Evolutionary conservation across 345 rosid genomes (phyloP).

Genomic region (Camelina neglecta): DNA sequence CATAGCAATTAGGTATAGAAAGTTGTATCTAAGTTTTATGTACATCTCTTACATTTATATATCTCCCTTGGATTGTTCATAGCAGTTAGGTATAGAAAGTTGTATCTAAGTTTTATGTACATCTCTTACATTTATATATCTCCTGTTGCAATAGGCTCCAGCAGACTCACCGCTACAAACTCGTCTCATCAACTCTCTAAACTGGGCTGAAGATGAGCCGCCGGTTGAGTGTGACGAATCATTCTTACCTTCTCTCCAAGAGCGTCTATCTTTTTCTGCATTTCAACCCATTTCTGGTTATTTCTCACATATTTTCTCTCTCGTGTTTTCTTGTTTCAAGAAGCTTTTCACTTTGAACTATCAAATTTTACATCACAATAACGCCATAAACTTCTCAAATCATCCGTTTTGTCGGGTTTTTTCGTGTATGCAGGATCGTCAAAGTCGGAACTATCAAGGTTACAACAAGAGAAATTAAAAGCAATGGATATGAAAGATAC

Average conservation of each 20-base stretch:
- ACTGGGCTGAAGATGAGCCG: constrained; percentile 66
- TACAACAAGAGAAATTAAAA: constrained; percentile 61
- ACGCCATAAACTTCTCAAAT: not conserved
- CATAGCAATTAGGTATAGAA: no score
- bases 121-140: constrained; percentile 1
- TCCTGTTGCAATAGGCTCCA: constrained; percentile 54
- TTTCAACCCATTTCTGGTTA: constrained; percentile 72
- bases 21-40: no score
- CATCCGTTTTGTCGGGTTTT: not conserved
- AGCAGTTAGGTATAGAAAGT: no score
- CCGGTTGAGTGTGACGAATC: constrained; percentile 56
- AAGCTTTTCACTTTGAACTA: not conserved
- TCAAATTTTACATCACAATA: not conserved
- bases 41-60: not conserved
- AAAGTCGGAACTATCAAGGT: constrained; percentile 59
- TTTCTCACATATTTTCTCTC: not conserved
- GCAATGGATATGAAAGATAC: constrained; percentile 78
- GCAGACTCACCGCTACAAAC: constrained; percentile 68
- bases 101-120: not conserved
- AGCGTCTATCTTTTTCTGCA: constrained; percentile 72
- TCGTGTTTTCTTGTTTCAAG: not conserved
- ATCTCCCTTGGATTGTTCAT: not conserved
- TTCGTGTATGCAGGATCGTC: constrained; percentile 55
- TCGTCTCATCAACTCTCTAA: constrained; percentile 56
- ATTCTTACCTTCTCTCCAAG: constrained; percentile 64